Percentiles rank a stretch among this genome's conserved stretches.
phyloP scores from a whole-genome alignment of 768 basidiomycete species.

The Suillus luteus region DNA sequence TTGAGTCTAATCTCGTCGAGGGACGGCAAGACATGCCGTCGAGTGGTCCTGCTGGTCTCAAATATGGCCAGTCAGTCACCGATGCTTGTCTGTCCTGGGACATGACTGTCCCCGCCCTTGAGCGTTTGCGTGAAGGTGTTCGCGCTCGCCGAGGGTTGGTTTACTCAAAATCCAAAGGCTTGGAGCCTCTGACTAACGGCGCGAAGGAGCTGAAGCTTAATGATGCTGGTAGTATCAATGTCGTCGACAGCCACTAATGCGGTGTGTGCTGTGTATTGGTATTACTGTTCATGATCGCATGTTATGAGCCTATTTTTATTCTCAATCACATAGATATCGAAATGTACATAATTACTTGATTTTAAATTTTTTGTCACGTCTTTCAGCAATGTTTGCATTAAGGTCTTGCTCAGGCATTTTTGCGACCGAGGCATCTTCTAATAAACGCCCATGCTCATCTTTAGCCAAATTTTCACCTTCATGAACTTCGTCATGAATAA shows the following conservation, averaged over 20 bases:
- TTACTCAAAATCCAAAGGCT: constrained; percentile 31
- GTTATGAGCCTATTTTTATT: not conserved
- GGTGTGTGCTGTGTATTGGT: not conserved
- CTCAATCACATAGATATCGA: not conserved
- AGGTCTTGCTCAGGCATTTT: not conserved
- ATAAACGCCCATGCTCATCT: constrained; percentile 1
- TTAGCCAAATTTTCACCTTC: not conserved
- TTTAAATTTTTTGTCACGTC: not conserved
- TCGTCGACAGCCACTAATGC: constrained; percentile 6
- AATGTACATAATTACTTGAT: not conserved
- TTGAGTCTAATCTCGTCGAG: constrained; percentile 89
- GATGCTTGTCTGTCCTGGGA: constrained; percentile 93
- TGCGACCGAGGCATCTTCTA: not conserved
- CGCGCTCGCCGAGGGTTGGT: constrained; percentile 65
- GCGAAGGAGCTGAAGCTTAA: constrained; percentile 20
- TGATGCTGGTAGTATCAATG: constrained; percentile 12
- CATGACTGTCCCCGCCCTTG: constrained; percentile 76
- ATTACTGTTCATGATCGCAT: not conserved
- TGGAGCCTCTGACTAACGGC: constrained; percentile 7
- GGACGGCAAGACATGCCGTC: constrained; percentile 84
- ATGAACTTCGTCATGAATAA: not conserved
- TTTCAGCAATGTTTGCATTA: not conserved
- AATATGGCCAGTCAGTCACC: constrained; percentile 85
- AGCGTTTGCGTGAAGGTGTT: constrained; percentile 87
- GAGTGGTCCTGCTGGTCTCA: constrained; percentile 68